A percentile compares a stretch with the other conserved stretches of the same genome.
Conservation (phyloP, 176 grass and related monocot genomes). For the Musa beccarii region DNA sequence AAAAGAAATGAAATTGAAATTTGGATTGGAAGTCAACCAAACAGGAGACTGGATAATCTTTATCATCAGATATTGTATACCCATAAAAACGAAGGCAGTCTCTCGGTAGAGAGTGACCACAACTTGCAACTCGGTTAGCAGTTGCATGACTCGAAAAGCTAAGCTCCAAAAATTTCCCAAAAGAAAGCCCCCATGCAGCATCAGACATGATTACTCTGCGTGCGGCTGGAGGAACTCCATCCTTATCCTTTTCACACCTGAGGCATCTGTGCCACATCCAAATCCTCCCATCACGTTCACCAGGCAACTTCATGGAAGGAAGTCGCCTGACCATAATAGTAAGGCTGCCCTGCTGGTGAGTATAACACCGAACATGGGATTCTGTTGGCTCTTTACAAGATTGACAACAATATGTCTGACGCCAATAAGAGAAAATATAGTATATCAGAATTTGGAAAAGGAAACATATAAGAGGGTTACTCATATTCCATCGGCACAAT, state of each 20-base stretch:
- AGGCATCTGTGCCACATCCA: constrained; percentile 99
- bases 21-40: neutral
- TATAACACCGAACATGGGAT: constrained; percentile 80
- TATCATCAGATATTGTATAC: constrained; percentile 27
- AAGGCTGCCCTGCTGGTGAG: constrained; percentile 70
- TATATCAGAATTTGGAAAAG: neutral
- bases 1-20: constrained; percentile 20
- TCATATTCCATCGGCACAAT: neutral
- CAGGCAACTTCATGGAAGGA: constrained; percentile 44
- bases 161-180: constrained; percentile 96
- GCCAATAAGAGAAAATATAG: constrained; percentile 11
- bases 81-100: constrained; percentile 90
- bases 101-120: constrained; percentile 86
- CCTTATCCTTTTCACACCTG: constrained; percentile 50
- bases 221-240: constrained; percentile 66
- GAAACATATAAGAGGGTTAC: neutral
- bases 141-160: constrained; percentile 82
- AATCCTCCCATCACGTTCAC: constrained; percentile 77
- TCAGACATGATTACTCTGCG: constrained; percentile 76
- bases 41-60: neutral
- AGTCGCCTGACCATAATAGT: constrained; percentile 65
- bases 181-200: constrained; percentile 85
- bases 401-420: constrained; percentile 54
- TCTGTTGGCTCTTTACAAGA: constrained; percentile 74
- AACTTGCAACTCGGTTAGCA: constrained; percentile 75